A percentile compares a stretch with the other conserved stretches of the same genome.
These are phyloP conservation scores for Penicillium turbatum DNA, from an alignment of 495 filamentous ascomycete genomes.

Conservation along the genomic window DNA sequence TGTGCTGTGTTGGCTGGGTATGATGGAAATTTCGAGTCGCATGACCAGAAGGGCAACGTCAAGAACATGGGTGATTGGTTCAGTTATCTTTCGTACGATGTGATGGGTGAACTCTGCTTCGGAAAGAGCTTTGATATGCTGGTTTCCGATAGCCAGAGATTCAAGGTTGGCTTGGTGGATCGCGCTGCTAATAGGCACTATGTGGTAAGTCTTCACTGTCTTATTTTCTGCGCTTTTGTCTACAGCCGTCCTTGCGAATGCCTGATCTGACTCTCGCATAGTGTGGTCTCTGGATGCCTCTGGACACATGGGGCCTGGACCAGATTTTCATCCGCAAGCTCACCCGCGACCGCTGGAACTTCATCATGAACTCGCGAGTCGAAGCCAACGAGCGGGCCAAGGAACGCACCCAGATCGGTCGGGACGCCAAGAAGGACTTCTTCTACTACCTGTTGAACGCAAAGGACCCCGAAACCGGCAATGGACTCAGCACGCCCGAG, in stretches of 20 bases:
- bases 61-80: conserved; percentile 50
- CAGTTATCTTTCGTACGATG: conserved; percentile 50
- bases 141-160: conserved; percentile 35
- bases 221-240: background rate
- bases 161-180: conserved; percentile 48
- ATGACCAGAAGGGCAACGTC: conserved; percentile 25
- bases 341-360: conserved; percentile 54
- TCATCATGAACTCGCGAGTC: conserved; percentile 55
- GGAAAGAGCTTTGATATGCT: conserved; percentile 57
- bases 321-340: conserved; percentile 56
- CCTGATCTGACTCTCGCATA: conserved; percentile 14
- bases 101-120: conserved; percentile 51
- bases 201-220: conserved; percentile 37
- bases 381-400: conserved; percentile 55
- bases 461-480: conserved; percentile 56
- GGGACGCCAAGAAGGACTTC: conserved; percentile 61
- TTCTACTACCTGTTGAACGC: conserved; percentile 57
- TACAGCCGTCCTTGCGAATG: background rate
- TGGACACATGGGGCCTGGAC: conserved; percentile 52
- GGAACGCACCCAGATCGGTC: conserved; percentile 40
- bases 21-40: conserved; percentile 6
- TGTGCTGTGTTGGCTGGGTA: conserved; percentile 33
- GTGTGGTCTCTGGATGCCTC: conserved; percentile 57
- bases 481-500: conserved; percentile 61
- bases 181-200: conserved; percentile 51